phyloP scores from a whole-genome alignment of 1,284 basidiomycete genomes.

The Malassezia obtusa region DNA sequence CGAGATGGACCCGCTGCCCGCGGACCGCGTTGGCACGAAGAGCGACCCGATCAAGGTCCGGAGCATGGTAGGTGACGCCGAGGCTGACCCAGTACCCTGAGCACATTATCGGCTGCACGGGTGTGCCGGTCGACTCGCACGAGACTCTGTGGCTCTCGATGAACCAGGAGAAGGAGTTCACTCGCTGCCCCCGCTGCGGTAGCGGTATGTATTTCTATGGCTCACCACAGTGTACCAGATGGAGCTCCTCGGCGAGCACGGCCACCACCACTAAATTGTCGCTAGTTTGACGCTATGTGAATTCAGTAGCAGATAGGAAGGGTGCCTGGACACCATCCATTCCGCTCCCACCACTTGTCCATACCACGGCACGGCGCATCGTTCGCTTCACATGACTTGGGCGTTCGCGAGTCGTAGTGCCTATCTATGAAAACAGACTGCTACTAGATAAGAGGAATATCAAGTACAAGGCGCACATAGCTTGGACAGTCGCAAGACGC shows the following conservation, averaged over 20 bases:
- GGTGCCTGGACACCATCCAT: no score
- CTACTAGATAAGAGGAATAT: background rate
- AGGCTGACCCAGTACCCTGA: constrained; percentile 26
- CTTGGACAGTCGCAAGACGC: no score
- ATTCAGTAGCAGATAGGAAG: no score
- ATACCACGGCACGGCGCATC: no score
- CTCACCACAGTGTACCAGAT: constrained; percentile 32
- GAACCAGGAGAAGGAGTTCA: constrained; percentile 32
- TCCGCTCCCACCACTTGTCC: no score
- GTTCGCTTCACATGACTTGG: no score
- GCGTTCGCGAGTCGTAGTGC: no score
- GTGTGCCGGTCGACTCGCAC: constrained; percentile 44
- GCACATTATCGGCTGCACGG: constrained; percentile 45
- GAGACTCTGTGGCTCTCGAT: constrained; percentile 45
- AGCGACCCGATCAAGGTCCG: constrained; percentile 77
- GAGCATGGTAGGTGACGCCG: constrained; percentile 61
- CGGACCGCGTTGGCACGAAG: constrained; percentile 77
- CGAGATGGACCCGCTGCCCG: constrained; percentile 74
- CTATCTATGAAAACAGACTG: background rate
- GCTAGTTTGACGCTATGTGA: background rate
- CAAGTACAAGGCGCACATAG: no score
- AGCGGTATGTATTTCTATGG: constrained; percentile 28
- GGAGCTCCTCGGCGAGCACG: constrained; percentile 29
- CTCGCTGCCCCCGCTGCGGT: constrained; percentile 46
- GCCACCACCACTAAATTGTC: constrained; percentile 25